Evolutionary conservation across 495 filamentous ascomycete genomes (phyloP).

Genomic region (Hyaloscypha bicolor): DNA sequence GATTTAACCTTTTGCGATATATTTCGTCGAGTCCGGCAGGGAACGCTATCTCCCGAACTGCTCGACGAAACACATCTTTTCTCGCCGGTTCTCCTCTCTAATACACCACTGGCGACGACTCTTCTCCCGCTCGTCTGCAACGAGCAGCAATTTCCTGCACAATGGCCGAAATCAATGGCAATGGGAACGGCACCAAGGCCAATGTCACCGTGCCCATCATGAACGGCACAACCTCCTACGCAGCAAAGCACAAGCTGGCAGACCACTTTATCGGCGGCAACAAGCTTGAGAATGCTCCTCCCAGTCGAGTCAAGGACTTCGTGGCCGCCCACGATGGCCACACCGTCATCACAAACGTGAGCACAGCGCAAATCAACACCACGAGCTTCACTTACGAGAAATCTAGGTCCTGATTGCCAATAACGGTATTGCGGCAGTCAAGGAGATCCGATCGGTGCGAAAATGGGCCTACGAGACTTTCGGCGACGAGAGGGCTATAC

Average conservation of each 20-base stretch:
- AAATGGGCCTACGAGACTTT: constrained; percentile 99
- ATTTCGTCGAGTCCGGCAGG: background rate
- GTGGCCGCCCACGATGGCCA: constrained; percentile 87
- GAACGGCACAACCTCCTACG: constrained; percentile 59
- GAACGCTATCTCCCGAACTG: background rate
- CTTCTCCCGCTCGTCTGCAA: constrained; percentile 28
- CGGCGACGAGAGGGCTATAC: constrained; percentile 95
- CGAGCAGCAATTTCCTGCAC: constrained; percentile 21
- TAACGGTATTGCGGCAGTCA: constrained; percentile 99
- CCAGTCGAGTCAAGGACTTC: constrained; percentile 91
- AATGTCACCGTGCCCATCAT: constrained; percentile 44
- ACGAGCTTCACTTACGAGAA: background rate
- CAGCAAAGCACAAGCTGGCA: constrained; percentile 77
- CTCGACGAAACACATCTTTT: background rate
- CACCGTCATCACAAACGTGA: constrained; percentile 95
- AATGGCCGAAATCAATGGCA: constrained; percentile 54
- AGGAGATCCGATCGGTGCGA: constrained; percentile 96
- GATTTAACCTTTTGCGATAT: background rate
- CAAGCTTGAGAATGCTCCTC: constrained; percentile 72
- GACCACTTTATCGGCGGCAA: constrained; percentile 97
- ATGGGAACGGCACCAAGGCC: constrained; percentile 41
- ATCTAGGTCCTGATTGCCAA: constrained; percentile 95
- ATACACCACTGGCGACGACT: constrained; percentile 27
- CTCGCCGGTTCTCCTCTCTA: background rate
- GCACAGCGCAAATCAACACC: constrained; percentile 33